Percentiles rank a stretch among this genome's conserved stretches.
Evolutionary conservation across 495 filamentous ascomycete genomes (phyloP).

Genomic region (Bombardia bombarda): DNA sequence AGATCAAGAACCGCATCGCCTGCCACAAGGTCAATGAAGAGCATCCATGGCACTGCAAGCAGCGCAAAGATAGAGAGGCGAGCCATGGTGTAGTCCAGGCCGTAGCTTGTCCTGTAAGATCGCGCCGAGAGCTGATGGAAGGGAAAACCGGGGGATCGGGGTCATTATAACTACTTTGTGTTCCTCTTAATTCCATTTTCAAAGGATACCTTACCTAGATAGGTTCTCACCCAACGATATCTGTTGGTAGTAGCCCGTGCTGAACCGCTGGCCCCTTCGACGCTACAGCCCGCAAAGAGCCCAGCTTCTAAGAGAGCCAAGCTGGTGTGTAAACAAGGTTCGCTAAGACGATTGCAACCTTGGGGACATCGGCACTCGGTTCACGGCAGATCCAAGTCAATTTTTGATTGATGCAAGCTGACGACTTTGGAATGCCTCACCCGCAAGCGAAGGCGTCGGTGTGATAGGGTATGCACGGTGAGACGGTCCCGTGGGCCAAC

Average conservation of each 20-base stretch:
- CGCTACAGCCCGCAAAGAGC: too few species aligned
- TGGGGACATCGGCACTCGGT: conserved; percentile 1
- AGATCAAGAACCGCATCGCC: conserved; percentile 37
- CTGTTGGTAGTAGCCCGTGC: too few species aligned
- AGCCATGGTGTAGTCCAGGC: conserved; percentile 13
- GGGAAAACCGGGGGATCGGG: too few species aligned
- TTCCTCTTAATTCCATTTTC: too few species aligned
- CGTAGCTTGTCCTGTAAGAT: too few species aligned
- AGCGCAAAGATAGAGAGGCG: conserved; percentile 17
- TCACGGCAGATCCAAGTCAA: conserved; percentile 2
- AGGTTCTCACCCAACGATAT: too few species aligned
- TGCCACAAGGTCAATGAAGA: conserved; percentile 15
- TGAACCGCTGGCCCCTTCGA: too few species aligned
- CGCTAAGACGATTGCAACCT: conserved; percentile 2
- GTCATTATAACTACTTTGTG: too few species aligned
- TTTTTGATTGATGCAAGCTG: background rate
- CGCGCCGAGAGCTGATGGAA: background rate
- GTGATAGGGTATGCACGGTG: background rate
- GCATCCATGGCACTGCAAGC: conserved; percentile 20
- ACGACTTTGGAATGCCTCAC: background rate
- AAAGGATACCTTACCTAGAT: too few species aligned
- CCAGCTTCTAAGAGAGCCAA: background rate
- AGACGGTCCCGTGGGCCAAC: background rate
- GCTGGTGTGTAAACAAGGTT: conserved; percentile 6
- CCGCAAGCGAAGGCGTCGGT: background rate